Base-by-base conservation (phyloP, 1,284 basidiomycete species). In the Gastroboletus turbinatus region DNA sequence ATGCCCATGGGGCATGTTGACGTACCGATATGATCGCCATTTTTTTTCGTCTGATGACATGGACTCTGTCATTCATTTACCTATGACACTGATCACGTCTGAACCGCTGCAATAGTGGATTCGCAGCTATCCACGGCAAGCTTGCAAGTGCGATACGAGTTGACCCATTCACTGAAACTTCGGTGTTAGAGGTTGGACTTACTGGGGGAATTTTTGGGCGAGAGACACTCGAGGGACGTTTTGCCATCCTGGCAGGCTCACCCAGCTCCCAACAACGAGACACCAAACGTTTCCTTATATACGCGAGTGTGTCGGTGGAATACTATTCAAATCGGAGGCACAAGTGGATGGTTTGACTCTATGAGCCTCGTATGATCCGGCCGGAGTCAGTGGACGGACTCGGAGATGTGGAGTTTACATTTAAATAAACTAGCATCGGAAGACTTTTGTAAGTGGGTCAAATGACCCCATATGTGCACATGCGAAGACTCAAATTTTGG, bases 11-110 rank as follows among this genome's bases (percentile, higher is more conserved):
- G 14, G 29, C 29, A 43, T 46, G 46, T 64, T 33, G 46, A 58
- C 59, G 52, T 56, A 64, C 64, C 62, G 36, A 64, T 67, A 61
- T 30, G 51, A 62, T 51, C 35, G 4, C 38, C 51, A 55, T 56
- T 53, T 40, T 56, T 53, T 40, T 36, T 49, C 27, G 21, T 53
- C 40, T 30, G 30, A 46, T 42, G 53, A 45, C 30, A 43, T 47
- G 35, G 30, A 51, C 17, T 30, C 17, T 38, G 38, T 32, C 33
- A 35, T 23, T 14, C 43, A 63, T 46, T 50, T 50, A 52, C 66
- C 53, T 49, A 42, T 32, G 46, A 49, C 44, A 40, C 30, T 49
- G 6, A n/a, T 53, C 5, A 35, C 33, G 29, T 51, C 32, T 53
- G 53, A 45, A 60, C 39, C n/a, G 40, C 27, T 48, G 48, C 43